phyloP scores from a whole-genome alignment of 116 monocot species.

The Iris pallida region DNA sequence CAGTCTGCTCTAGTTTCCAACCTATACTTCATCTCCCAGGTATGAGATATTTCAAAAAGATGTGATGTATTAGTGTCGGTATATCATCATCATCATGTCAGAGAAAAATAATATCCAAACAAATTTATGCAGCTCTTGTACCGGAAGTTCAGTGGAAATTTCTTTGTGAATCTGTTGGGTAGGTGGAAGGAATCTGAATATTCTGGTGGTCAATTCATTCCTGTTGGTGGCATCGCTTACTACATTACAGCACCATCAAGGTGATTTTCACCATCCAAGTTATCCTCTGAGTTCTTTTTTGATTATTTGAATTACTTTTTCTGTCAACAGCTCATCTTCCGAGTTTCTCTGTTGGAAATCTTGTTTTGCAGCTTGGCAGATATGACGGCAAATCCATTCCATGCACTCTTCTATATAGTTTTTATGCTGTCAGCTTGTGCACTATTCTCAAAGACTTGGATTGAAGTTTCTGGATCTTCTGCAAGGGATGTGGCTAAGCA shows the following conservation, averaged over 20 bases:
- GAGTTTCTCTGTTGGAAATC: no score
- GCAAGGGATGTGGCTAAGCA: slow-evolving; percentile 74
- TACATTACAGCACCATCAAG: slow-evolving; percentile 67
- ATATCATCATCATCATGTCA: no score
- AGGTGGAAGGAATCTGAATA: slow-evolving; percentile 79
- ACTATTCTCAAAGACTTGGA: slow-evolving; percentile 73
- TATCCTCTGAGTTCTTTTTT: not conserved
- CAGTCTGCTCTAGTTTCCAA: slow-evolving; percentile 71
- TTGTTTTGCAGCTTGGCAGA: slow-evolving; percentile 39
- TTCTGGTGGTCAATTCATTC: slow-evolving; percentile 53
- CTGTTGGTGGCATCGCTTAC: slow-evolving; percentile 66
- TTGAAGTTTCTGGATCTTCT: slow-evolving; percentile 66
- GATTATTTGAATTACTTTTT: no score
- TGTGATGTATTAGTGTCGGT: not conserved
- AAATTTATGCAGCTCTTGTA: slow-evolving; percentile 42
- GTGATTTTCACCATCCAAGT: slow-evolving; percentile 12
- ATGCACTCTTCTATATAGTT: slow-evolving; percentile 63
- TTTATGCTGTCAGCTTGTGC: slow-evolving; percentile 67
- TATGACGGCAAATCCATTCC: slow-evolving; percentile 64
- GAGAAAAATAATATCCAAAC: no score
- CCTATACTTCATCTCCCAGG: slow-evolving; percentile 66
- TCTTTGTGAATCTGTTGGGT: slow-evolving; percentile 66
- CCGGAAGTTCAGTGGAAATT: slow-evolving; percentile 57
- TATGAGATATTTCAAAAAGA: slow-evolving; percentile 4
- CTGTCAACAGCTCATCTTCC: no score